Evolutionary conservation across 768 basidiomycete genomes (phyloP).

Genomic region (Hortiboletus flavorubellus): DNA sequence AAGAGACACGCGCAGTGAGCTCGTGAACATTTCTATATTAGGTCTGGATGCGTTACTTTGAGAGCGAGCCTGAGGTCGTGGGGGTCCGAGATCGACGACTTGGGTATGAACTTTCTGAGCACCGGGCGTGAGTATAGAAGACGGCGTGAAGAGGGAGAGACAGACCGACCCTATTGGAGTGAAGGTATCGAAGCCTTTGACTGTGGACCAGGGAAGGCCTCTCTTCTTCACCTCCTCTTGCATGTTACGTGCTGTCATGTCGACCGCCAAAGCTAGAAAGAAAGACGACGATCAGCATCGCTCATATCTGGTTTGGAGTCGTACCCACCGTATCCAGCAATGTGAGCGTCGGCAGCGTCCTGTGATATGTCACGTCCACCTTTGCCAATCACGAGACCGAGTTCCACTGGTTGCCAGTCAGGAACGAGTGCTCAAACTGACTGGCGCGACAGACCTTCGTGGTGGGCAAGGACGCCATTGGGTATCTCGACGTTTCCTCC

Average conservation of each 20-base stretch:
- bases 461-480: conserved; percentile 74
- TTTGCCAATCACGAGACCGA: conserved; percentile 95
- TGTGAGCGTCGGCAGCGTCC: conserved; percentile 65
- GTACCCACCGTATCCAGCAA: conserved; percentile 86
- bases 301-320: not conserved
- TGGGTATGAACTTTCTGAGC: conserved; percentile 76
- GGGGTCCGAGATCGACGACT: conserved; percentile 61
- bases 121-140: not conserved
- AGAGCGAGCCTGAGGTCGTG: conserved; percentile 75
- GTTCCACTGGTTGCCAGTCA: conserved; percentile 61
- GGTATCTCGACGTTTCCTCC: conserved; percentile 88
- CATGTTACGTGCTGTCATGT: conserved; percentile 95
- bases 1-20: not conserved
- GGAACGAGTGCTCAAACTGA: not conserved
- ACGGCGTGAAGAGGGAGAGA: not conserved
- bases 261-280: conserved; percentile 77
- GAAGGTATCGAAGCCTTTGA: conserved; percentile 97
- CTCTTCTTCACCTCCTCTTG: conserved; percentile 91
- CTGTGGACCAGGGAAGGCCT: conserved; percentile 96
- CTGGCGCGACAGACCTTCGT: conserved; percentile 64
- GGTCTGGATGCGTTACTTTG: conserved; percentile 45
- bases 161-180: conserved; percentile 75
- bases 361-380: conserved; percentile 77
- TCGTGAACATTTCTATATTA: not conserved
- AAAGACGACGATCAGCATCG: not conserved